Evolutionary conservation across 495 filamentous ascomycete species (phyloP).

Genomic region (Neurospora sp.): DNA sequence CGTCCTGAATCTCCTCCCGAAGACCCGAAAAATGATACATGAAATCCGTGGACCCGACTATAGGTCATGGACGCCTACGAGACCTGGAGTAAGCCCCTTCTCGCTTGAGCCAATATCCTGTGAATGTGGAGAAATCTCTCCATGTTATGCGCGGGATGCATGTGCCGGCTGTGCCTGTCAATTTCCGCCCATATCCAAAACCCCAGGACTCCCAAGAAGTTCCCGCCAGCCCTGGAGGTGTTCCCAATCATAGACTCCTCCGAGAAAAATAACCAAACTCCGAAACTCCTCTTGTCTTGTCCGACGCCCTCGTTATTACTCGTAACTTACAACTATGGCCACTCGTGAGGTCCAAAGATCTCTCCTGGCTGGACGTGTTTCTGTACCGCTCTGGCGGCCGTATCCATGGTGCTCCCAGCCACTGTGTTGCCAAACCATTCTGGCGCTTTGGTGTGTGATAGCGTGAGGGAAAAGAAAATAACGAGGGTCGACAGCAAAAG

Average conservation of each 20-base stretch:
- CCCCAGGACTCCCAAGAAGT: background rate
- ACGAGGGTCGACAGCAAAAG: constrained; percentile 55
- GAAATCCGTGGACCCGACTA: background rate
- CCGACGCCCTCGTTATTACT: background rate
- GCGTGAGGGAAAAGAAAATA: constrained; percentile 59
- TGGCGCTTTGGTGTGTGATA: constrained; percentile 40
- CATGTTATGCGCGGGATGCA: background rate
- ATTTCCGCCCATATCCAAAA: background rate
- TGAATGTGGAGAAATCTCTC: background rate
- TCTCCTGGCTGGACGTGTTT: constrained; percentile 22
- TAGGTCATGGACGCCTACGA: background rate
- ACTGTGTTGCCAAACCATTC: constrained; percentile 58
- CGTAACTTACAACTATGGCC: constrained; percentile 19
- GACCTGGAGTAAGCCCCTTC: background rate
- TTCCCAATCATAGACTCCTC: background rate
- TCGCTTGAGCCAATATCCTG: background rate
- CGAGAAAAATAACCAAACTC: background rate
- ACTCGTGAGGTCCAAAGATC: constrained; percentile 36
- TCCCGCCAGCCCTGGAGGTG: background rate
- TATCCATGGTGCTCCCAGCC: constrained; percentile 30
- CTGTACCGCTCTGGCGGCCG: constrained; percentile 23
- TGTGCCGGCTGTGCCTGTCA: background rate
- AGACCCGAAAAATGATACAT: background rate
- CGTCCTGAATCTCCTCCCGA: background rate
- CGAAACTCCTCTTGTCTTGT: background rate